A percentile compares a stretch with the other conserved stretches of the same genome.
These are phyloP conservation scores for Forsythia suspensa DNA, from an alignment of 257 asterid genomes.

Conservation along the genomic window DNA sequence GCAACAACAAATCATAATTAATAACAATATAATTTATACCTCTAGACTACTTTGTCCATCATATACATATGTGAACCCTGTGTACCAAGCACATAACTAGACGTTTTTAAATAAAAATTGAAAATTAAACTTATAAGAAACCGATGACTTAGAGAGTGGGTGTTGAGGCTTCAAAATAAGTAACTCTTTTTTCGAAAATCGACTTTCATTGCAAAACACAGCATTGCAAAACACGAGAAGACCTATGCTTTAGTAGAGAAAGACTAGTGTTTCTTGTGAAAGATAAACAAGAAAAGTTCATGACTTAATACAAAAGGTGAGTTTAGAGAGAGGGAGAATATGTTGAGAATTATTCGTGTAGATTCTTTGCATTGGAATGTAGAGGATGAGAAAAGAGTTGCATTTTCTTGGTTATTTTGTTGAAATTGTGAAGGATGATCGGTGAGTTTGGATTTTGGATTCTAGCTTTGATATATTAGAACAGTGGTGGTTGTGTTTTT, in stretches of 20 bases:
- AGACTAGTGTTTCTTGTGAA: constrained; percentile 42
- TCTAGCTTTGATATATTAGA: constrained; percentile 29
- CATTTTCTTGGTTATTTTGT: constrained; percentile 3
- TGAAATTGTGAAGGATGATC: constrained; percentile 20
- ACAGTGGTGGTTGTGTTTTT: constrained; percentile 42
- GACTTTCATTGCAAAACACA: too few relatives aligned
- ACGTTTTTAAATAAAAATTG: too few relatives aligned
- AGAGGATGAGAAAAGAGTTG: constrained; percentile 23
- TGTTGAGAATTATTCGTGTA: constrained; percentile 38
- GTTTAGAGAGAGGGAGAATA: constrained; percentile 25
- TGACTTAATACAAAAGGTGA: not conserved
- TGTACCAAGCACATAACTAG: too few relatives aligned
- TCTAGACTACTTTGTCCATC: not conserved
- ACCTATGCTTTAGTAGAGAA: constrained; percentile 38
- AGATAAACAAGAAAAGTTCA: constrained; percentile 46
- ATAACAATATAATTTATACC: not conserved
- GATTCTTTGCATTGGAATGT: constrained; percentile 50
- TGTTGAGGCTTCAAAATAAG: too few relatives aligned
- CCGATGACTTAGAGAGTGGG: too few relatives aligned
- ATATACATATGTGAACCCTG: too few relatives aligned
- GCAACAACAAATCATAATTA: not conserved
- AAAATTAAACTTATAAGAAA: too few relatives aligned
- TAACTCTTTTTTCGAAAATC: not conserved
- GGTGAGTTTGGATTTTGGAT: constrained; percentile 29
- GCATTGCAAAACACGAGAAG: constrained; percentile 6